A percentile compares a stretch with the other conserved stretches of the same genome.
Evolutionary conservation across 371 early-diverging fungal species (phyloP).

Genomic region (Mucor piriformis): DNA sequence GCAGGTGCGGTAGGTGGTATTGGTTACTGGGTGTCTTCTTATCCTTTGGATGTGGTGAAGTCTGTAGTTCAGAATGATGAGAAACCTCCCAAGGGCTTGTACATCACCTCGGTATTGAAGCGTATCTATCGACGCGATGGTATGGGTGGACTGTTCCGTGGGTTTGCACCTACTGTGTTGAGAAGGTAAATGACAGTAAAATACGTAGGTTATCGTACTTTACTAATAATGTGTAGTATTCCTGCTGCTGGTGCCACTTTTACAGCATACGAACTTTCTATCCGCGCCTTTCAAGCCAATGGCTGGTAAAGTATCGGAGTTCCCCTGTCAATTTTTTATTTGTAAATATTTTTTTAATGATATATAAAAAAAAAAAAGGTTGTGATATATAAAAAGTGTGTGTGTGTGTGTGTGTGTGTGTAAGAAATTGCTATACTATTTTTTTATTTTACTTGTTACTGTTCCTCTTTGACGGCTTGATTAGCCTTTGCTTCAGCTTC

Average conservation of each 20-base stretch:
- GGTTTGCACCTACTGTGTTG: conserved; percentile 61
- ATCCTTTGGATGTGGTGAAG: conserved; percentile 86
- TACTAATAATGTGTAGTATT: conserved; percentile 31
- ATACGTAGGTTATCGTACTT: not conserved
- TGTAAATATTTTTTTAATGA: too few species aligned
- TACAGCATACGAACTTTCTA: conserved; percentile 74
- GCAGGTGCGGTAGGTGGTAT: conserved; percentile 80
- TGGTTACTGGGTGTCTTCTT: conserved; percentile 80
- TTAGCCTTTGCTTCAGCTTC: conserved; percentile 12
- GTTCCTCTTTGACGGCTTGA: not conserved
- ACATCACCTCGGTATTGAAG: conserved; percentile 54
- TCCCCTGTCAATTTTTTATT: conserved; percentile 27
- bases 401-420: too few species aligned
- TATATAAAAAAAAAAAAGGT: too few species aligned
- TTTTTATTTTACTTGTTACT: conserved; percentile 5
- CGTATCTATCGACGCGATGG: conserved; percentile 62
- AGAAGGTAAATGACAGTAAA: conserved; percentile 24
- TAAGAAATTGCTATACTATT: too few species aligned
- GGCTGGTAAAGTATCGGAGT: conserved; percentile 31
- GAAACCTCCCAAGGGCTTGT: conserved; percentile 65
- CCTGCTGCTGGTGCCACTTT: conserved; percentile 82
- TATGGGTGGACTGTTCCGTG: conserved; percentile 60
- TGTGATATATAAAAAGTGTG: too few species aligned
- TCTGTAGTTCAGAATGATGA: conserved; percentile 70
- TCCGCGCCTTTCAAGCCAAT: conserved; percentile 47